phyloP scores from a whole-genome alignment of 2,329 filamentous ascomycete genomes.

The Gyromitra esculenta region DNA sequence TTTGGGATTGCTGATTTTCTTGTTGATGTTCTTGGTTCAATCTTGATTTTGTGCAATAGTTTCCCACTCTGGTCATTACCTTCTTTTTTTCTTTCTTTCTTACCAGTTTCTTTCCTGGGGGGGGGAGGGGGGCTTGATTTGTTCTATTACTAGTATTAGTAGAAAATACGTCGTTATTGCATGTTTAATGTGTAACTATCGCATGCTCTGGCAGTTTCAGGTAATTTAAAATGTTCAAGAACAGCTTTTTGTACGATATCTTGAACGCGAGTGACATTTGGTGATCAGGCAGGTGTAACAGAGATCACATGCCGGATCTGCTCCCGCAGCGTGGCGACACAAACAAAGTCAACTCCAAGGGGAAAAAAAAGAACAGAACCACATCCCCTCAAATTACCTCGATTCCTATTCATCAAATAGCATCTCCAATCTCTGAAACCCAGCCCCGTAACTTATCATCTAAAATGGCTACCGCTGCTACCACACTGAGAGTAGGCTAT shows the following conservation, averaged over 20 bases:
- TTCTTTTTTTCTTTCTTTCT: too few species aligned
- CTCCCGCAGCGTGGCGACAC: background rate
- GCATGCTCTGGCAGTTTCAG: background rate
- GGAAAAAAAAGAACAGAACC: background rate
- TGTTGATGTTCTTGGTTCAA: background rate
- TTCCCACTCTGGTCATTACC: background rate
- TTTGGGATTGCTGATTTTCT: constrained; percentile 13
- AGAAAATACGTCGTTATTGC: background rate
- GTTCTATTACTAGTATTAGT: background rate
- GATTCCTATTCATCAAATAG: background rate
- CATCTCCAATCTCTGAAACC: background rate
- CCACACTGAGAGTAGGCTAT: constrained; percentile 62
- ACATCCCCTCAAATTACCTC: background rate
- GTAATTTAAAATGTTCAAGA: background rate
- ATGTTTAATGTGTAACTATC: constrained; percentile 10
- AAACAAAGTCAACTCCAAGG: background rate
- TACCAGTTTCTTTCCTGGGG: background rate
- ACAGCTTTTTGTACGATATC: too few species aligned
- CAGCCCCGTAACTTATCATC: background rate
- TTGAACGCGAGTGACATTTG: background rate
- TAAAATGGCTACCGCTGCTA: constrained; percentile 10
- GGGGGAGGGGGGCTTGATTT: background rate
- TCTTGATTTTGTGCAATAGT: constrained; percentile 15
- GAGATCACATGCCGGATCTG: constrained; percentile 1
- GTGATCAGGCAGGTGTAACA: background rate